Conservation (phyloP, 1,284 basidiomycete genomes). For the Earliella scabrosa region DNA sequence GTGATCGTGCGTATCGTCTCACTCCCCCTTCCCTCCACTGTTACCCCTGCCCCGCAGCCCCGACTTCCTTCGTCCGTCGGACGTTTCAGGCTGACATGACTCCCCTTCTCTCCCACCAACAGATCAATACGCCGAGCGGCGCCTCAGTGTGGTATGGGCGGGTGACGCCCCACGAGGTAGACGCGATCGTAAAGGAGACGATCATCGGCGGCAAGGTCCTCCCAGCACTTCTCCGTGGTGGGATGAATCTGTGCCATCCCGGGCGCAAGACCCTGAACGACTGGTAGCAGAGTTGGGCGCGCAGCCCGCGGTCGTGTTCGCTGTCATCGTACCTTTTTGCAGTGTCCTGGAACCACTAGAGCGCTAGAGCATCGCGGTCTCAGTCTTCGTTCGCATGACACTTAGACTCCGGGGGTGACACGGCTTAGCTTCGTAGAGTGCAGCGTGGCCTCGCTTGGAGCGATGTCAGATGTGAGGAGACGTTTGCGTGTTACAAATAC, state of each 20-base stretch:
- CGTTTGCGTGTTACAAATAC: constrained; percentile 6
- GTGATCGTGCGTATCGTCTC: constrained; percentile 68
- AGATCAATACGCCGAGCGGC: constrained; percentile 89
- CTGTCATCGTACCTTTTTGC: no score
- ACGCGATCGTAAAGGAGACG: constrained; percentile 86
- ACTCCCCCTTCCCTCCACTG: background rate
- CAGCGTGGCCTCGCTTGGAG: background rate
- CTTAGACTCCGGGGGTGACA: no score
- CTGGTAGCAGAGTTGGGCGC: constrained; percentile 53
- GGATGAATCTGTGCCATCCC: constrained; percentile 73
- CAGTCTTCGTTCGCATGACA: no score
- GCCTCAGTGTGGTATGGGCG: constrained; percentile 92
- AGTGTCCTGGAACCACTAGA: no score
- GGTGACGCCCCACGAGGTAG: constrained; percentile 87
- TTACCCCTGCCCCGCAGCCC: background rate
- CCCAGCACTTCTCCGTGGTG: constrained; percentile 82
- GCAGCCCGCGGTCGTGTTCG: background rate
- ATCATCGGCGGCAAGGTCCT: constrained; percentile 84
- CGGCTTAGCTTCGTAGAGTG: no score
- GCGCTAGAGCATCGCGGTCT: no score
- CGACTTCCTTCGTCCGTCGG: background rate
- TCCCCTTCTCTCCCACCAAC: background rate
- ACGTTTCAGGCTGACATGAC: background rate
- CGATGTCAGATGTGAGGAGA: background rate
- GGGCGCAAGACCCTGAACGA: constrained; percentile 70